Base-by-base conservation (phyloP, 257 asterid genomes). In the Oldenlandia corymbosa region DNA sequence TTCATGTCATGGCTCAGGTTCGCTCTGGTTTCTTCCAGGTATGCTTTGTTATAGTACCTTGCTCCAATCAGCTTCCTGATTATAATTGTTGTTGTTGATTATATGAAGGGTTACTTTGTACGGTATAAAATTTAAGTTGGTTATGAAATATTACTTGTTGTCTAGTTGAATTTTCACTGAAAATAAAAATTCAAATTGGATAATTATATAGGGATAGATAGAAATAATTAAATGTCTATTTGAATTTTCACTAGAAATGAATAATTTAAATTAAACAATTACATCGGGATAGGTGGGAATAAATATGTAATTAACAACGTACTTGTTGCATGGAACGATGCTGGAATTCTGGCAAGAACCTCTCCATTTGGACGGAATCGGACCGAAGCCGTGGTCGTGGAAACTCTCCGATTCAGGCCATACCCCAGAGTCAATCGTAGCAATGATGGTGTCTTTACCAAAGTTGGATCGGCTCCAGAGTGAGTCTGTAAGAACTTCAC, bases 361-460 rank as follows among this genome's bases (percentile, higher is more conserved):
- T 63, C 78, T 86, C 97, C 98, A 91, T 73, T 34, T 83, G 11
- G 92, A 76, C 3, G 97, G 98, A 68, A 85, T 55, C 21, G 93
- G 89, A 0, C 95, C 97, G 5, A 59, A 73, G 1, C 86, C 87
- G 14, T 85, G 8, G 32, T 79, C 95, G 24, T 71, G 76, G 53
- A 91, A 91, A 82, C 98, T 88, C 80, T 67, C 24, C 31, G 96
- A 84, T 68, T 87, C 95, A 1, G 95, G 95, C 97, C 95, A 87
- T 31, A 81, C 95, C 85, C 96, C 94, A 0, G 84, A 72, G 66
- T 87, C 99, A 59, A 89, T 69, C 68, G 68, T 87, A 18, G 75
- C 97, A 20, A 92, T 81, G 73, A 92, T 89, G 34, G 70, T 66
- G 41, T 82, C 85, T 73, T 78, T 70, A 0, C 95, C 97, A 30